Evolutionary conservation across 2,329 filamentous ascomycete species (phyloP), one percentile per base, ranked within the genome.

Genomic region (Paraphoma chrysanthemicola): DNA sequence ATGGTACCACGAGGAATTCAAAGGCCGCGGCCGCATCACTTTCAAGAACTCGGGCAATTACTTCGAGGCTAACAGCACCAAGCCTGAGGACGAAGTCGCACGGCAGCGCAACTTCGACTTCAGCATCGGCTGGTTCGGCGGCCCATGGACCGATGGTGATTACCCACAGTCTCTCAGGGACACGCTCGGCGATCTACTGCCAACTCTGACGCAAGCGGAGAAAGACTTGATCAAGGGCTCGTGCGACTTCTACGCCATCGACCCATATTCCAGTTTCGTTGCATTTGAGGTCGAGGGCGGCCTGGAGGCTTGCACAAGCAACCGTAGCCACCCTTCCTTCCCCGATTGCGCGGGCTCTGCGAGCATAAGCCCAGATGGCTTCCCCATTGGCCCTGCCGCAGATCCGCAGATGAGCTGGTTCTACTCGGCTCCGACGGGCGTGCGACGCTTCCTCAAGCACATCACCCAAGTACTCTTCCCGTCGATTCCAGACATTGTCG

Each of bases 1-100:
- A 54, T 80, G 78, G 78, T 80, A 80, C 58, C 76, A 81, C 44
- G 71, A 80, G 14, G 79, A 79, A 55, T 82, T 80, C 67, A 75
- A 78, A 44, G 78, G 78, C 18, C 66, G 67, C 6, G 75, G 76
- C 14, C 69, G 74, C 14, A 80, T 80, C 50, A 78, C 77, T 1
- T 78, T 80, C 59, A 80, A 80, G 60, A 80, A 80, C 54, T 72
- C 67, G 0, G 78, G 76, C 3, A 78, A 80, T 64, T 79, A 79
- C 62, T 78, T 68, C 51, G 70, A 78, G 51, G 70, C 76, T 16
- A 77, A 77, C 48, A 72, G 71, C 31, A 73, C 72, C n/a, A 71
- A 64, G 10, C 55, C 68, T 16, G 76, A 60, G 6, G 78, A 80
- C 53, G 62, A 68, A n/a, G 62, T 70, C 10, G 75, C 78, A 6